A percentile compares a stretch with the other conserved stretches of the same genome.
These are phyloP conservation scores for Nematocida sp. DNA, from an alignment of 371 early-diverging fungal species.

Conservation along the genomic window DNA sequence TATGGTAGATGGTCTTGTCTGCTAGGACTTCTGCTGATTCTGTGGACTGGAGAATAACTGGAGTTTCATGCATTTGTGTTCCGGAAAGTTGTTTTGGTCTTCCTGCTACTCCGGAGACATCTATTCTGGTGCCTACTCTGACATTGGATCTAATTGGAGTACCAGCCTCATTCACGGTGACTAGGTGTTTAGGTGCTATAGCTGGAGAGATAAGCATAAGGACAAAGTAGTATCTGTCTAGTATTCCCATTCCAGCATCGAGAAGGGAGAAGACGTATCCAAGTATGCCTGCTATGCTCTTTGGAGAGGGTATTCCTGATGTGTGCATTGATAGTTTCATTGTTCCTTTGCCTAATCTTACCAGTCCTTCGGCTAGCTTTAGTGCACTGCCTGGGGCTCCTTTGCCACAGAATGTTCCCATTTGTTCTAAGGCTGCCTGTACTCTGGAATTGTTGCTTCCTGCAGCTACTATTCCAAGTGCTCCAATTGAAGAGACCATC, in stretches of 20 bases:
- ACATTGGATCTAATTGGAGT: slow-evolving; percentile 76
- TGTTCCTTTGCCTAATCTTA: slow-evolving; percentile 86
- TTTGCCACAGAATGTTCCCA: slow-evolving; percentile 88
- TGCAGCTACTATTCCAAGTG: slow-evolving; percentile 93
- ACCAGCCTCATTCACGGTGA: slow-evolving; percentile 70
- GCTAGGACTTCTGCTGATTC: slow-evolving; percentile 81
- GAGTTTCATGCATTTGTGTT: slow-evolving; percentile 92
- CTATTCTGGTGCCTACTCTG: slow-evolving; percentile 89
- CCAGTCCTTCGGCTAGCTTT: slow-evolving; percentile 69
- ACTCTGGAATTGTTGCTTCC: slow-evolving; percentile 97
- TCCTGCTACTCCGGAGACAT: slow-evolving; percentile 95
- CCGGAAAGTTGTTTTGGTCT: slow-evolving; percentile 92
- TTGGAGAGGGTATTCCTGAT: slow-evolving; percentile 39
- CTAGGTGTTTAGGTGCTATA: slow-evolving; percentile 89
- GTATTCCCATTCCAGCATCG: slow-evolving; percentile 44
- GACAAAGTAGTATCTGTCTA: slow-evolving; percentile 73
- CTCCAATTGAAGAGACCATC: slow-evolving; percentile 78
- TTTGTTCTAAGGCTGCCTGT: slow-evolving; percentile 85
- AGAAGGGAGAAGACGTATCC: slow-evolving; percentile 56
- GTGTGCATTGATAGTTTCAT: slow-evolving; percentile 39
- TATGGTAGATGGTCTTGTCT: neutral
- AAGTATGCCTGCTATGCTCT: slow-evolving; percentile 54
- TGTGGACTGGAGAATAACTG: slow-evolving; percentile 82
- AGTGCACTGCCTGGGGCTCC: slow-evolving; percentile 70
- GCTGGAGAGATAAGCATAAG: slow-evolving; percentile 81